Conservation (phyloP, 2,329 filamentous ascomycete species). For the Myriangium duriaei region DNA sequence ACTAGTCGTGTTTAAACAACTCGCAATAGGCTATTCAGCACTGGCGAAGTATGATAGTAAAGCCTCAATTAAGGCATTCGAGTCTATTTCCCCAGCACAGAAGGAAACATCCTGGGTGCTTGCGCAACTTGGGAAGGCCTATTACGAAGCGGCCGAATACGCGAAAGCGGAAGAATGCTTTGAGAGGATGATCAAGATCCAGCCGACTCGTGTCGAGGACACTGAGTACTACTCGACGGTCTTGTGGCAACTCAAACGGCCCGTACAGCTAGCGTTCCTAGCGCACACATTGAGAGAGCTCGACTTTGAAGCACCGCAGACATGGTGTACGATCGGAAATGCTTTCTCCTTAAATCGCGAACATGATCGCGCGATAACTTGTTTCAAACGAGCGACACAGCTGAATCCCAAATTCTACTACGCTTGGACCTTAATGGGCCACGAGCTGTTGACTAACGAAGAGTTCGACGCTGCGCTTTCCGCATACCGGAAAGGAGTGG, state of each 20-base stretch:
- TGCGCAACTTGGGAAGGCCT: slow-evolving; percentile 75
- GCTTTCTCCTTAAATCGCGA: slow-evolving; percentile 86
- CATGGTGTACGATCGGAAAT: slow-evolving; percentile 92
- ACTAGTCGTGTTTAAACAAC: slow-evolving; percentile 67
- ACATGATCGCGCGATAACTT: slow-evolving; percentile 85
- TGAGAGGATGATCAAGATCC: slow-evolving; percentile 61
- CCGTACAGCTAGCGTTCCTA: slow-evolving; percentile 81
- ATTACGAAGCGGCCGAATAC: slow-evolving; percentile 85
- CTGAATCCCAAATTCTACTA: slow-evolving; percentile 85
- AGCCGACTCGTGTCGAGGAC: slow-evolving; percentile 74
- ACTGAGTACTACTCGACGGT: slow-evolving; percentile 98
- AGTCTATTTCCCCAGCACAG: slow-evolving; percentile 57
- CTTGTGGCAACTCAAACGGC: slow-evolving; percentile 94
- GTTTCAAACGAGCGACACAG: slow-evolving; percentile 90
- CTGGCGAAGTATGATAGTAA: slow-evolving; percentile 67
- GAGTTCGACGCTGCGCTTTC: slow-evolving; percentile 91
- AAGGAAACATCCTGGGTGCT: slow-evolving; percentile 90
- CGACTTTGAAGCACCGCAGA: slow-evolving; percentile 80
- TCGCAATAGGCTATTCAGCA: slow-evolving; percentile 68
- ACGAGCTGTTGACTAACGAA: slow-evolving; percentile 91
- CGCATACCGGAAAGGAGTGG: slow-evolving; percentile 75
- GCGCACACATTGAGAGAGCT: slow-evolving; percentile 81
- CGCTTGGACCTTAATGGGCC: slow-evolving; percentile 87
- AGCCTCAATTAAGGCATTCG: slow-evolving; percentile 64
- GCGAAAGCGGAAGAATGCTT: slow-evolving; percentile 79